phyloP scores from a whole-genome alignment of 352 stramenopile species.

The Pseudoperonospora humuli region DNA sequence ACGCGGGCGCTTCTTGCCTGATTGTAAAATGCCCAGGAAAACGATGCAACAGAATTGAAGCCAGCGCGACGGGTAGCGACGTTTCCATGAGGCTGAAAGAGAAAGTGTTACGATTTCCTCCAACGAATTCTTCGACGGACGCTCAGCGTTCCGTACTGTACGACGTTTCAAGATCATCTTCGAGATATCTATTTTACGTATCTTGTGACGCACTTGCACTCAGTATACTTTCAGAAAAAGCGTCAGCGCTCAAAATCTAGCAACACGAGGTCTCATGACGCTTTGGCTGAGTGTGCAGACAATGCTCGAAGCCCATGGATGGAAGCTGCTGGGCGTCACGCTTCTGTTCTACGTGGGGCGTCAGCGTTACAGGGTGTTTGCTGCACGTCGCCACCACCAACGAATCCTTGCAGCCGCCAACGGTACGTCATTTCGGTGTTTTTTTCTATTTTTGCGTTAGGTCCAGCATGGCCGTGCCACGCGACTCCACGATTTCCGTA shows the following conservation, averaged over 20 bases:
- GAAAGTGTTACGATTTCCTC: neutral
- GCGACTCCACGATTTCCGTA: slow-evolving; percentile 2
- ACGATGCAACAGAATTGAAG: slow-evolving; percentile 2
- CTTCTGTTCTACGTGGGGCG: slow-evolving; percentile 23
- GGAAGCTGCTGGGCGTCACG: slow-evolving; percentile 32
- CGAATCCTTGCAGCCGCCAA: slow-evolving; percentile 37
- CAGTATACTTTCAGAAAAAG: slow-evolving; percentile 21
- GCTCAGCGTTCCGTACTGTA: slow-evolving; percentile 8
- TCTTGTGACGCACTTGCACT: slow-evolving; percentile 1
- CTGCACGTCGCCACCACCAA: slow-evolving; percentile 21
- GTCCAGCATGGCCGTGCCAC: neutral
- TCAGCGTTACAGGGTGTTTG: slow-evolving; percentile 24
- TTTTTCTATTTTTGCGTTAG: slow-evolving; percentile 5
- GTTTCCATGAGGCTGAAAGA: slow-evolving; percentile 3
- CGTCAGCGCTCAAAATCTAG: slow-evolving; percentile 5
- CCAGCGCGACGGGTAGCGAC: slow-evolving; percentile 5
- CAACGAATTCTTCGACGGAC: slow-evolving; percentile 7
- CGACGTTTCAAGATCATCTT: slow-evolving; percentile 18
- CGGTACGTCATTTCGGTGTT: slow-evolving; percentile 25
- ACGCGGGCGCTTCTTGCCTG: slow-evolving; percentile 12
- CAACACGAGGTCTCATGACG: slow-evolving; percentile 1
- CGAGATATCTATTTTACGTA: slow-evolving; percentile 13
- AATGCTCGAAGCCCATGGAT: slow-evolving; percentile 44
- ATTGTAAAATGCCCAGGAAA: slow-evolving; percentile 16
- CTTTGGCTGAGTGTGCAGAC: slow-evolving; percentile 23